These are phyloP conservation scores for Zanthoxylum bungeanum DNA, from an alignment of 345 rosid genomes.

Conservation along the genomic window DNA sequence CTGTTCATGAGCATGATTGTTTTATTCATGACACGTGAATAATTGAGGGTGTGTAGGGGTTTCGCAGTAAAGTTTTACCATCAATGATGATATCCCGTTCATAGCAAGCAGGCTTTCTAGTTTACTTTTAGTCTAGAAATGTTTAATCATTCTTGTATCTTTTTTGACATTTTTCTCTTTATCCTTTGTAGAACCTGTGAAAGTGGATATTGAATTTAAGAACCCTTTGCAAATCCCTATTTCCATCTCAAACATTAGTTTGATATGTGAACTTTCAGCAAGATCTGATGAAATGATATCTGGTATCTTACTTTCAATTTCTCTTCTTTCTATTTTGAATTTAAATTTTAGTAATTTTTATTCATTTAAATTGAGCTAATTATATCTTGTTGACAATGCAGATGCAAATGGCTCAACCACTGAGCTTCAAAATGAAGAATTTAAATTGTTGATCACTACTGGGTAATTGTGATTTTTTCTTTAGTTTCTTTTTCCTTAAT, in stretches of 20 bases:
- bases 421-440: slow-evolving; percentile 40
- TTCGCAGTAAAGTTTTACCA: not conserved
- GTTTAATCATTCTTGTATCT: not conserved
- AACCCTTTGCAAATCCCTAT: slow-evolving; percentile 81
- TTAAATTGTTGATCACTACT: slow-evolving; percentile 26
- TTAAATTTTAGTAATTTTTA: not conserved
- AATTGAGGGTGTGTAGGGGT: not conserved
- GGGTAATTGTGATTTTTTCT: slow-evolving; percentile 30
- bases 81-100: not conserved
- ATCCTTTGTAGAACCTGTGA: slow-evolving; percentile 65
- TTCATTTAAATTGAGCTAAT: not conserved
- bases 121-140: not conserved
- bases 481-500: not conserved
- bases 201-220: slow-evolving; percentile 67
- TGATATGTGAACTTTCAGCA: slow-evolving; percentile 69
- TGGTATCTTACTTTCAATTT: slow-evolving; percentile 43
- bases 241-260: slow-evolving; percentile 63
- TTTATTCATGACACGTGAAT: not conserved
- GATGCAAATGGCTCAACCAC: slow-evolving; percentile 46
- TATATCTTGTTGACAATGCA: slow-evolving; percentile 22
- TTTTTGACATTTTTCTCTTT: slow-evolving; percentile 7
- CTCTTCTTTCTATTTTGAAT: slow-evolving; percentile 4
- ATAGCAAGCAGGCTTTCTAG: not conserved
- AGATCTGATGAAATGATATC: slow-evolving; percentile 53
- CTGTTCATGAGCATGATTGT: not conserved